These are phyloP conservation scores for Lecanosticta acicola DNA, from an alignment of 2,329 filamentous ascomycete species.

Conservation along the genomic window DNA sequence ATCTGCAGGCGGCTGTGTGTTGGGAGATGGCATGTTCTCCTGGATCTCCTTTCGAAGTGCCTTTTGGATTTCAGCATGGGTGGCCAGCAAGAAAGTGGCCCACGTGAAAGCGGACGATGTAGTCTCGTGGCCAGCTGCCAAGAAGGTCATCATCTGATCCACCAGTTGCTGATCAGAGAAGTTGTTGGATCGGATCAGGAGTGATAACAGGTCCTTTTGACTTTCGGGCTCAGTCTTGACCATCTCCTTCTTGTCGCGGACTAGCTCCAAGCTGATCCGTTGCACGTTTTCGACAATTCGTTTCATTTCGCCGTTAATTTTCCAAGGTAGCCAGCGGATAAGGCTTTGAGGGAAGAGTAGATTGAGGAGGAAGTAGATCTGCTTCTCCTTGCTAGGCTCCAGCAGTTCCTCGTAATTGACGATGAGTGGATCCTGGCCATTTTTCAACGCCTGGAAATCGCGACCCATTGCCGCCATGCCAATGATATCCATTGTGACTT, in stretches of 20 bases:
- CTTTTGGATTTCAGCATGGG: conserved; percentile 59
- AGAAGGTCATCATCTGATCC: conserved; percentile 52
- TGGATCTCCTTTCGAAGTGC: conserved; percentile 65
- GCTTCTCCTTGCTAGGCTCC: conserved; percentile 45
- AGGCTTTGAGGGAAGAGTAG: conserved; percentile 36
- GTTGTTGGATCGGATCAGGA: conserved; percentile 48
- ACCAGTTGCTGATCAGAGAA: conserved; percentile 50
- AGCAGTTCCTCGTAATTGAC: conserved; percentile 41
- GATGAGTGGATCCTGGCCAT: conserved; percentile 39
- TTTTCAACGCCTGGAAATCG: conserved; percentile 39
- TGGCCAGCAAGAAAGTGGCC: conserved; percentile 64
- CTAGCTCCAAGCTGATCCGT: conserved; percentile 43
- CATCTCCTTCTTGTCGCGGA: conserved; percentile 43
- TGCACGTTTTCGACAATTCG: conserved; percentile 31
- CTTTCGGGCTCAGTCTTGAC: conserved; percentile 32
- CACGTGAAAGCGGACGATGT: conserved; percentile 72
- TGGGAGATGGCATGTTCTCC: conserved; percentile 49
- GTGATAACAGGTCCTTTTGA: conserved; percentile 41
- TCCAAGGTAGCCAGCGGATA: conserved; percentile 43
- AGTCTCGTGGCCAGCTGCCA: conserved; percentile 64
- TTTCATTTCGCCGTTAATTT: conserved; percentile 36
- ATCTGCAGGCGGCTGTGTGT: conserved; percentile 21
- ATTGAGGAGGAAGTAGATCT: conserved; percentile 39
- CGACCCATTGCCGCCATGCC: conserved; percentile 42
- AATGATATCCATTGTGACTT: conserved; percentile 45